A percentile compares a stretch with the other conserved stretches of the same genome.
Conservation (phyloP, 192 early-diverging fungal genomes). For the Dissophora ornata region DNA sequence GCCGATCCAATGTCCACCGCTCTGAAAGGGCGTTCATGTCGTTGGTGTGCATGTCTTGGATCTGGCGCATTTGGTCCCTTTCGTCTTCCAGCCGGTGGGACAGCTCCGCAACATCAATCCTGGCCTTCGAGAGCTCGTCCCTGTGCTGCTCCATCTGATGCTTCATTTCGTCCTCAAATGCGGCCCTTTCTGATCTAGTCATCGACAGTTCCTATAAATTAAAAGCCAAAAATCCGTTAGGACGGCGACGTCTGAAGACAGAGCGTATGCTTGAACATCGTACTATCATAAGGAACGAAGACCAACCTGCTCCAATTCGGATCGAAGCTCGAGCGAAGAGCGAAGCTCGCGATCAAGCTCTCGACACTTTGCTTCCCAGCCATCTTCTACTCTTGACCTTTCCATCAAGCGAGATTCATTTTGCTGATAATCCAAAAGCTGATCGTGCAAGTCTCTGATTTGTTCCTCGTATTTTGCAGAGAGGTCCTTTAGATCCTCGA, state of each 20-base stretch:
- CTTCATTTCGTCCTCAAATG: constrained; percentile 25
- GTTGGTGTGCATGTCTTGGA: constrained; percentile 33
- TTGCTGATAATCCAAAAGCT: constrained; percentile 18
- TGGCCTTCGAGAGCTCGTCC: constrained; percentile 38
- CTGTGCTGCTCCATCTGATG: constrained; percentile 34
- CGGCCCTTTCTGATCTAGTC: constrained; percentile 17
- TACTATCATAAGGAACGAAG: neutral
- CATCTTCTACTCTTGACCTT: constrained; percentile 31
- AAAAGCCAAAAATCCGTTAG: neutral
- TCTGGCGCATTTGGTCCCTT: constrained; percentile 23
- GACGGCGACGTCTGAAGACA: too few relatives aligned
- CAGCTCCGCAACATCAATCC: constrained; percentile 33
- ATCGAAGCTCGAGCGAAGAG: constrained; percentile 20
- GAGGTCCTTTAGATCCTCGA: constrained; percentile 14
- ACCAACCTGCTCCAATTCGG: constrained; percentile 38
- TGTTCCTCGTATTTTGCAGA: constrained; percentile 25
- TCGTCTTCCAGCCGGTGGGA: constrained; percentile 26
- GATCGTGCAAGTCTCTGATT: constrained; percentile 19
- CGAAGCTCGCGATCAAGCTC: constrained; percentile 36
- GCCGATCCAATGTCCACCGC: constrained; percentile 36
- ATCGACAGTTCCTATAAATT: constrained; percentile 18
- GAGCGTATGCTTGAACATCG: too few relatives aligned
- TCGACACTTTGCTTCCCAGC: constrained; percentile 33
- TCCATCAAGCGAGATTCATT: constrained; percentile 32
- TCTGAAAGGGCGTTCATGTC: constrained; percentile 46